These are phyloP conservation scores for Hymenoscyphus albidus DNA, from an alignment of 2,329 filamentous ascomycete genomes.

Conservation along the genomic window DNA sequence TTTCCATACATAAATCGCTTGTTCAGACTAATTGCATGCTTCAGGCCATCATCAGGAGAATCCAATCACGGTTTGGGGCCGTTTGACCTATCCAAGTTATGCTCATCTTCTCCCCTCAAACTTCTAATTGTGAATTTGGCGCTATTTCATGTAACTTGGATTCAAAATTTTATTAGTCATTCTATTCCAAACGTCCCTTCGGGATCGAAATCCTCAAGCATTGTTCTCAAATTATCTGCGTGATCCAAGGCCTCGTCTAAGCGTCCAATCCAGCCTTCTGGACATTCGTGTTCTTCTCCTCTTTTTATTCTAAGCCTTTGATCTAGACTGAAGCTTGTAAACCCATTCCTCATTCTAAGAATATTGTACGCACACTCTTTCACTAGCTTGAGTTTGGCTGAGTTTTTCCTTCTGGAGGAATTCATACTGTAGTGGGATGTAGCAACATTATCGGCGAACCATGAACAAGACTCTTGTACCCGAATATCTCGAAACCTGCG, in stretches of 20 bases:
- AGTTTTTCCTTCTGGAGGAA: background rate
- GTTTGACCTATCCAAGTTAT: too few relatives aligned
- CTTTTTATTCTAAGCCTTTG: background rate
- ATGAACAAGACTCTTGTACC: background rate
- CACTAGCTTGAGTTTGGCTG: background rate
- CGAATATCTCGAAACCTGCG: background rate
- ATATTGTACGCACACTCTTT: background rate
- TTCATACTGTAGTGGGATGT: background rate
- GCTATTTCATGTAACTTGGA: too few relatives aligned
- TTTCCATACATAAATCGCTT: too few relatives aligned
- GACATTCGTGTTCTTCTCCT: background rate
- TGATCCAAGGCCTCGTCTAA: background rate
- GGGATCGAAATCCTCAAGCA: background rate
- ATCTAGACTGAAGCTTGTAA: background rate
- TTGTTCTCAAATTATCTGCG: background rate
- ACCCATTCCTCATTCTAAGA: background rate
- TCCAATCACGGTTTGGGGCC: too few relatives aligned
- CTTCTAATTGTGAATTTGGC: too few relatives aligned
- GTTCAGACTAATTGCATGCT: too few relatives aligned
- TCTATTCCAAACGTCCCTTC: background rate
- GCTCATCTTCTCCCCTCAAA: too few relatives aligned
- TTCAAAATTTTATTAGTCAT: too few relatives aligned
- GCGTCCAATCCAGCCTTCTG: background rate
- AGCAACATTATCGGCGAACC: background rate
- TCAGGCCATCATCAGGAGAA: too few relatives aligned